Base-by-base conservation (phyloP, 352 stramenopile species). In the Plasmopara viticola region DNA sequence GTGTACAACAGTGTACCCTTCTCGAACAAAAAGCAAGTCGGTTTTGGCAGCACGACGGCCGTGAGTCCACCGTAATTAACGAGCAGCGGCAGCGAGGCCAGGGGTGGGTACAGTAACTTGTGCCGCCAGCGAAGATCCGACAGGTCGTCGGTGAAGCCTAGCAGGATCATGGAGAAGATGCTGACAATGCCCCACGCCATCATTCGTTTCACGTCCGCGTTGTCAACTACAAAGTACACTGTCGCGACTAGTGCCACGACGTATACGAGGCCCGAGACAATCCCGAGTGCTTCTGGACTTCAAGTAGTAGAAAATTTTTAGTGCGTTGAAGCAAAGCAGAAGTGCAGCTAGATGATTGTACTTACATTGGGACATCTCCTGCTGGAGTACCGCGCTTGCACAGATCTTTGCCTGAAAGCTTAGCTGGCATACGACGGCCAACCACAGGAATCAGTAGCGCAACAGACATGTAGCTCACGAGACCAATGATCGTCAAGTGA, bases 41-140 rank as follows among this genome's bases (percentile, higher is more conserved):
- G 83, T 58, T 96, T 96, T 39, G 96, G 94, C 56, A 98, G 68
- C 38, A 98, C 85, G 18, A 99, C 75, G 5, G 83, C 90, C 20
- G 95, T 99, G 51, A 95, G 91, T 39, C 96, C 97, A 6, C 88
- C 85, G 70, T 99, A 99, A 51, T 97, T 93, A 51, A 97, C 86
- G 28, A 99, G 77, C 35, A 99, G 71, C 2, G 97, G 96, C 20
- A 99, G 74, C 17, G 94, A 98, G 25, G 96, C 96, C 44, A 99
- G 70, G 8, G 93, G 88, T 7, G 96, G 96, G 52, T 98, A 88
- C 49, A 99, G 70, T 17, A 99, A 74, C 72, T 99, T 99, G 70
- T 98, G 97, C 42, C 94, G 76, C 83, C 83, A 94, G 33, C 80
- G 82, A 42, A 98, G 86, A 62, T 99, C 96, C 10, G 98, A 85